These are phyloP conservation scores for Nicotiana paniculata DNA, from an alignment of 257 asterid species.

Conservation along the genomic window DNA sequence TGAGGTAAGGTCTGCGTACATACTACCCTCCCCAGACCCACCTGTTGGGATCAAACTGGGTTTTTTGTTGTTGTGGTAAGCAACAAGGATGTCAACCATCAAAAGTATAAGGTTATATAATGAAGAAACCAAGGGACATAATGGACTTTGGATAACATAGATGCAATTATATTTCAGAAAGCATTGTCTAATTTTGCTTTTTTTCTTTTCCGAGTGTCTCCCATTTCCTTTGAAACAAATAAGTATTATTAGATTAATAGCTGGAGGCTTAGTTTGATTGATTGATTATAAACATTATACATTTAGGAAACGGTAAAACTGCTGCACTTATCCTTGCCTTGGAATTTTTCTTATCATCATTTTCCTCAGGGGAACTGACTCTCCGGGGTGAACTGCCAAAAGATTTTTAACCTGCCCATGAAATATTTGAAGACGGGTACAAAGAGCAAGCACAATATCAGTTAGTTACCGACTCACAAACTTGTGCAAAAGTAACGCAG, in stretches of 20 bases:
- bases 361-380: slow-evolving; percentile 82
- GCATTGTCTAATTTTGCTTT: background rate
- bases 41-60: too few species aligned
- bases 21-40: too few species aligned
- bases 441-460: background rate
- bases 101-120: background rate
- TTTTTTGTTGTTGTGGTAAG: background rate
- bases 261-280: background rate
- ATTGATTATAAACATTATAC: background rate
- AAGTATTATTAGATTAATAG: background rate
- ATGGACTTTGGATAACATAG: background rate
- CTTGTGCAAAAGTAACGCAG: background rate
- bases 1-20: too few species aligned
- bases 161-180: background rate
- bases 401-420: slow-evolving; percentile 79
- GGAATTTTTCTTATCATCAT: slow-evolving; percentile 88
- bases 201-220: background rate
- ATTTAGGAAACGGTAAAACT: background rate
- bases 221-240: background rate
- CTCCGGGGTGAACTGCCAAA: slow-evolving; percentile 78
- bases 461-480: background rate
- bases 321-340: slow-evolving; percentile 40
- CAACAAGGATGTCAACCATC: background rate
- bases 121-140: background rate
- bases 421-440: background rate